Evolutionary conservation across 1,139 yeast species (phyloP).

Genomic region (Geotrichum europaeum): DNA sequence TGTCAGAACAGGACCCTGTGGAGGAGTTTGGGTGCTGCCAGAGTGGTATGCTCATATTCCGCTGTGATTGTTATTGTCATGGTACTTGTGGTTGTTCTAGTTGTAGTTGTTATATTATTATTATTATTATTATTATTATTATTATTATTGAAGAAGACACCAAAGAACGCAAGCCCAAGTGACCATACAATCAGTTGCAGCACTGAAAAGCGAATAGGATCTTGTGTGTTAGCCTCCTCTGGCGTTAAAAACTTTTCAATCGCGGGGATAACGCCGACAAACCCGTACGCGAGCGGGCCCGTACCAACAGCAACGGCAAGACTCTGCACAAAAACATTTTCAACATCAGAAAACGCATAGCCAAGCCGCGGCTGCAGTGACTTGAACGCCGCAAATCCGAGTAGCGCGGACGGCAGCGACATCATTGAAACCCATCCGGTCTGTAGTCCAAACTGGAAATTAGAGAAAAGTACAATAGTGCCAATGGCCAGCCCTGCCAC

Average conservation of each 20-base stretch:
- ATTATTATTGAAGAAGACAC: slow-evolving; percentile 63
- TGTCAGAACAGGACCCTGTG: slow-evolving; percentile 35
- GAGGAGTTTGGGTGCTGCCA: slow-evolving; percentile 47
- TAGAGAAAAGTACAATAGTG: slow-evolving; percentile 72
- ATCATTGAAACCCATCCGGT: slow-evolving; percentile 99
- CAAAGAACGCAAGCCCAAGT: slow-evolving; percentile 80
- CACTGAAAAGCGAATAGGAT: slow-evolving; percentile 23
- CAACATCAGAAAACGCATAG: slow-evolving; percentile 72
- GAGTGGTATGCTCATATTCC: slow-evolving; percentile 45
- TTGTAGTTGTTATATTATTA: neutral
- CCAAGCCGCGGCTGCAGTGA: slow-evolving; percentile 40
- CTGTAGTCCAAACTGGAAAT: slow-evolving; percentile 93
- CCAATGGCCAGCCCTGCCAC: slow-evolving; percentile 46
- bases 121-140: neutral
- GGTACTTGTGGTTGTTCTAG: too few species aligned
- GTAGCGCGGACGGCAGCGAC: slow-evolving; percentile 91
- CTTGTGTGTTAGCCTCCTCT: slow-evolving; percentile 66
- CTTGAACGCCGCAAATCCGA: slow-evolving; percentile 79
- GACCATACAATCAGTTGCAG: slow-evolving; percentile 72
- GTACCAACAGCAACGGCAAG: slow-evolving; percentile 96
- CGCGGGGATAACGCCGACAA: slow-evolving; percentile 96
- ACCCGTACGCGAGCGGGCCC: slow-evolving; percentile 91
- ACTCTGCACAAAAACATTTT: slow-evolving; percentile 86
- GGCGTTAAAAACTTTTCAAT: slow-evolving; percentile 77
- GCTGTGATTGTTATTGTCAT: neutral